Percentiles rank a stretch among this genome's conserved stretches.
These are phyloP conservation scores for Tylopilus felleus DNA, from an alignment of 768 basidiomycete genomes.

Conservation along the genomic window DNA sequence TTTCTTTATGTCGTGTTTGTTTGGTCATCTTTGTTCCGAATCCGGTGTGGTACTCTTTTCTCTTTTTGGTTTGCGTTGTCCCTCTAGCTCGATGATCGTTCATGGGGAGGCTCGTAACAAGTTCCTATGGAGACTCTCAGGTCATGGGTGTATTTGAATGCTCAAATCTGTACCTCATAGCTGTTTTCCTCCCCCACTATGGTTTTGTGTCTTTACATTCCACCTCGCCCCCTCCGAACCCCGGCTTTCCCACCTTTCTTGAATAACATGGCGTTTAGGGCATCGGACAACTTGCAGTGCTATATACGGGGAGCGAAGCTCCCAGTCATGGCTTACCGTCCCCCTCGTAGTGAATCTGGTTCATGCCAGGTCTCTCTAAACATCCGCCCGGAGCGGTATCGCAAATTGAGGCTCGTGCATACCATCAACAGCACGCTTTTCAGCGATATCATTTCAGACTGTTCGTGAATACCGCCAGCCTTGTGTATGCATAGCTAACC, in stretches of 20 bases:
- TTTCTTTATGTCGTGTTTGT: too few species aligned
- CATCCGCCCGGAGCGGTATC: conserved; percentile 46
- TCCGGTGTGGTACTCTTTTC: conserved; percentile 1
- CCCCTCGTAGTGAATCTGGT: conserved; percentile 33
- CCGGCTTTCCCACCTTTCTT: neutral
- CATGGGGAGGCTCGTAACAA: neutral
- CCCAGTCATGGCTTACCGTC: conserved; percentile 39
- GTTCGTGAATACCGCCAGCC: conserved; percentile 29
- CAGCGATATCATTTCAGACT: conserved; percentile 33
- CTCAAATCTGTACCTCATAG: neutral
- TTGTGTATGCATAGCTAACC: conserved; percentile 3
- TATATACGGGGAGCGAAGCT: conserved; percentile 48
- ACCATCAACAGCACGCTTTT: conserved; percentile 31
- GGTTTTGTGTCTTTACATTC: neutral
- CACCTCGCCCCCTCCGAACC: neutral
- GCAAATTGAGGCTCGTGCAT: conserved; percentile 50
- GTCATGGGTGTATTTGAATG: neutral
- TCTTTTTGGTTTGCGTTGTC: conserved; percentile 12
- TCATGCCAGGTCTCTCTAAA: conserved; percentile 23
- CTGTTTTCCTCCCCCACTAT: neutral
- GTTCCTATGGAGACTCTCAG: conserved; percentile 20
- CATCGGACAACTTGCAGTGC: conserved; percentile 41
- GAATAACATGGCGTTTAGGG: conserved; percentile 29
- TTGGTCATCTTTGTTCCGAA: conserved; percentile 10
- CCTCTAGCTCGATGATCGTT: neutral